These are phyloP conservation scores for Hypoxylon intermedium DNA, from an alignment of 495 filamentous ascomycete species.

Conservation along the genomic window DNA sequence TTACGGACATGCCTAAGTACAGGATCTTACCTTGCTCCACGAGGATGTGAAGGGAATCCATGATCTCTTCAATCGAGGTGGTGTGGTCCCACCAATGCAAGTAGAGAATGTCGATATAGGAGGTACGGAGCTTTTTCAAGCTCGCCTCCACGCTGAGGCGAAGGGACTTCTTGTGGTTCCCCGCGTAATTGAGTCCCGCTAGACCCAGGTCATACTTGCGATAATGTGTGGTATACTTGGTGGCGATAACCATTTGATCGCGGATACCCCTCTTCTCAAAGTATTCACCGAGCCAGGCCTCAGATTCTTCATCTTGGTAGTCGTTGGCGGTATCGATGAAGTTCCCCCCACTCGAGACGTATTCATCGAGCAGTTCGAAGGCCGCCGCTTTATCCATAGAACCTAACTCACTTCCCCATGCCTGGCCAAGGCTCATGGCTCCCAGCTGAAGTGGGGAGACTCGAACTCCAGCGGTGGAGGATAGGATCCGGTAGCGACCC, in stretches of 20 bases:
- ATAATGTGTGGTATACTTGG: constrained; percentile 41
- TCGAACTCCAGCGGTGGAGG: constrained; percentile 63
- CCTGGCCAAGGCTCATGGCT: constrained; percentile 67
- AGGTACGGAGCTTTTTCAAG: constrained; percentile 61
- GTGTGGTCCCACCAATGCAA: constrained; percentile 56
- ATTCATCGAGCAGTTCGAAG: constrained; percentile 62
- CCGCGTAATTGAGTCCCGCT: constrained; percentile 54
- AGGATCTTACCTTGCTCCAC: constrained; percentile 63
- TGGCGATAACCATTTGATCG: constrained; percentile 60
- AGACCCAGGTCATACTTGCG: constrained; percentile 24
- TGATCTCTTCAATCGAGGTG: constrained; percentile 59
- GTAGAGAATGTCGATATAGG: constrained; percentile 57
- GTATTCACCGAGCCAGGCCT: constrained; percentile 72
- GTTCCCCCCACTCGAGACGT: constrained; percentile 65
- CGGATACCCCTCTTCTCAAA: constrained; percentile 56
- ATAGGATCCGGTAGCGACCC: constrained; percentile 66
- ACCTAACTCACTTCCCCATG: constrained; percentile 47
- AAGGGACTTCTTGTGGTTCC: constrained; percentile 61
- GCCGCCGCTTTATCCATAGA: constrained; percentile 32
- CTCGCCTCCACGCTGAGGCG: constrained; percentile 52
- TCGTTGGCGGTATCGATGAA: constrained; percentile 74
- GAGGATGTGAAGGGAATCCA: constrained; percentile 63
- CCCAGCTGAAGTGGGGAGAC: constrained; percentile 69
- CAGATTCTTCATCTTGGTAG: constrained; percentile 70
- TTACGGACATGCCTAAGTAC: constrained; percentile 66